A percentile compares a stretch with the other conserved stretches of the same genome.
Evolutionary conservation across 345 rosid genomes (phyloP).

Genomic region (Noccaea caerulescens): DNA sequence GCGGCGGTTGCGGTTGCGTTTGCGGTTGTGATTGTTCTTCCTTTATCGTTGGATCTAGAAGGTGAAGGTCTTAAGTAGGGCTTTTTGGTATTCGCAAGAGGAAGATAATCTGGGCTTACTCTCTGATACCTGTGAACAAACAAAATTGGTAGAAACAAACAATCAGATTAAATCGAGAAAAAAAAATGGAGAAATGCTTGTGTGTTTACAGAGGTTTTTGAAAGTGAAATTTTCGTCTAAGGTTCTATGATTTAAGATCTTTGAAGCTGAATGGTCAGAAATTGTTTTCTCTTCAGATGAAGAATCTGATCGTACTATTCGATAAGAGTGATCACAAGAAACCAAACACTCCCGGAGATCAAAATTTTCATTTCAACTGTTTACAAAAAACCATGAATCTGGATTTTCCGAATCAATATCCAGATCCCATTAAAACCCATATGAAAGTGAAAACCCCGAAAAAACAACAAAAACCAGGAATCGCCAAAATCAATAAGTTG

Average conservation of each 20-base stretch:
- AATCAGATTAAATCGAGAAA: background rate
- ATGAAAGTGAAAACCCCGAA: background rate
- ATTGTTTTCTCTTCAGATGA: background rate
- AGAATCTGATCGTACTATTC: background rate
- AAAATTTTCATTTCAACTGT: background rate
- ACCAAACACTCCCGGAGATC: background rate
- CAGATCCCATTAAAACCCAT: background rate
- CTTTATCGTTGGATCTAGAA: conserved; percentile 35
- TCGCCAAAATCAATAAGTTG: background rate
- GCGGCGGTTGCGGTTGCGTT: conserved; percentile 1
- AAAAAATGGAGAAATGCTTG: conserved; percentile 1
- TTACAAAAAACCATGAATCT: background rate
- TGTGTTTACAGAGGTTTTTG: background rate
- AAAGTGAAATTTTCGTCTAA: background rate
- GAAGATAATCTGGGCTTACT: conserved; percentile 58
- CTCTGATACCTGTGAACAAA: conserved; percentile 54
- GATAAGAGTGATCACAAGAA: conserved; percentile 1
- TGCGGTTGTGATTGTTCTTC: conserved; percentile 1
- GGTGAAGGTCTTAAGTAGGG: conserved; percentile 46
- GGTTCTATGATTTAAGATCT: no score
- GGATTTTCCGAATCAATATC: background rate
- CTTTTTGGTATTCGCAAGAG: conserved; percentile 48
- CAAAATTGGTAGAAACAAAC: background rate
- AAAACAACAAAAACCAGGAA: background rate
- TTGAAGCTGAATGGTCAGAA: no score